phyloP scores from a whole-genome alignment of 257 asterid genomes.

The Voacanga thouarsii region DNA sequence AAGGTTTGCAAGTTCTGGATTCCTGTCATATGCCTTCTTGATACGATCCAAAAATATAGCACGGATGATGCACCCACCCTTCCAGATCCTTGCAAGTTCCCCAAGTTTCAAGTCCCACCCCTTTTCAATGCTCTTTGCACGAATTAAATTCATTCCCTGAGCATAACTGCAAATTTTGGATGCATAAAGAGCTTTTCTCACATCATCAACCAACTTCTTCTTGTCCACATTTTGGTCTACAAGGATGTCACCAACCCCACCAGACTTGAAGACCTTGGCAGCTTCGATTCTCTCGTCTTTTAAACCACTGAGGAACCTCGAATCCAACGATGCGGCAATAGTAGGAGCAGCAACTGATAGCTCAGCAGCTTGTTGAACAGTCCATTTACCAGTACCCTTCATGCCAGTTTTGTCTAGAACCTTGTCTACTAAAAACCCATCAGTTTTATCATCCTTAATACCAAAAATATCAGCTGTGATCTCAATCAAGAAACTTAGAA shows the following conservation, averaged over 20 bases:
- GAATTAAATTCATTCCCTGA: conserved; percentile 91
- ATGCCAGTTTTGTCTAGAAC: conserved; percentile 95
- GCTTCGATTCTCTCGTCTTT: conserved; percentile 86
- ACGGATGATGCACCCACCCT: conserved; percentile 94
- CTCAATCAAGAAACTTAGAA: conserved; percentile 89
- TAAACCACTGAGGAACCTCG: conserved; percentile 91
- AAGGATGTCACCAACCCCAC: conserved; percentile 59
- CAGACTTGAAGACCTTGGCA: conserved; percentile 71
- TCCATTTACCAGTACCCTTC: conserved; percentile 99
- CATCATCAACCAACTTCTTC: conserved; percentile 67
- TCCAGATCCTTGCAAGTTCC: conserved; percentile 95
- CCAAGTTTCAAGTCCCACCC: conserved; percentile 89
- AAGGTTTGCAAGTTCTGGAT: conserved; percentile 75
- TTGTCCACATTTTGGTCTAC: conserved; percentile 63
- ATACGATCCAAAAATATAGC: conserved; percentile 95
- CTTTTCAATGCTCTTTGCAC: conserved; percentile 86
- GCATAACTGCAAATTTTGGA: conserved; percentile 93
- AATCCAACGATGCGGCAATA: conserved; percentile 86
- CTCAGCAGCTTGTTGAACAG: conserved; percentile 97
- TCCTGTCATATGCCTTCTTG: conserved; percentile 88
- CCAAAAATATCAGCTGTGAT: conserved; percentile 92
- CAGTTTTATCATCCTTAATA: conserved; percentile 86
- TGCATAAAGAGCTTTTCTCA: conserved; percentile 80
- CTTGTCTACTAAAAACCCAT: conserved; percentile 84
- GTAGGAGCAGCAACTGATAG: conserved; percentile 94